phyloP scores from a whole-genome alignment of 169 alveolate species.

The Plasmodium gallinaceum region DNA sequence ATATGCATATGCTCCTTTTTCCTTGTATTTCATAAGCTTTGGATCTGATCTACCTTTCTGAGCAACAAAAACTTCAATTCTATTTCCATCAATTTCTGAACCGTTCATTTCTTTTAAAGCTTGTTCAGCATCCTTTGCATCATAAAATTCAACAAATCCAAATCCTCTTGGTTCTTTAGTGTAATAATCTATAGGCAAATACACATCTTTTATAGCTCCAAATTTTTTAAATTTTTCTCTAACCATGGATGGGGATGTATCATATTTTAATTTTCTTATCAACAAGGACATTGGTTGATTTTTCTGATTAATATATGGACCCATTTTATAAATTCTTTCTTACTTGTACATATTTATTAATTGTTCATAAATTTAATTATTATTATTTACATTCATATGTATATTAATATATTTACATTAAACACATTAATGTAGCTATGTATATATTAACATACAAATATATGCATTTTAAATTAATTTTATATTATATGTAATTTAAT shows the following conservation, averaged over 20 bases:
- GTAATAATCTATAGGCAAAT: slow-evolving; percentile 93
- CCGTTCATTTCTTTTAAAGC: slow-evolving; percentile 90
- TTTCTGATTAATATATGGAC: slow-evolving; percentile 71
- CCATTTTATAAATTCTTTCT: slow-evolving; percentile 35
- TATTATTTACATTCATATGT: background rate
- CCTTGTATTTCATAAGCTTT: slow-evolving; percentile 66
- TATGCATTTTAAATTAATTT: too few species aligned
- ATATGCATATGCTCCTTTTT: slow-evolving; percentile 61
- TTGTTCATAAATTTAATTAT: background rate
- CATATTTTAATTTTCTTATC: slow-evolving; percentile 86
- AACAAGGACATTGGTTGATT: slow-evolving; percentile 86
- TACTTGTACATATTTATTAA: slow-evolving; percentile 3
- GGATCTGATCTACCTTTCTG: slow-evolving; percentile 88
- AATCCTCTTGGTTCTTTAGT: slow-evolving; percentile 92
- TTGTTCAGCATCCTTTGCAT: slow-evolving; percentile 88
- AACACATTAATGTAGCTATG: background rate
- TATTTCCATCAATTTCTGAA: slow-evolving; percentile 83
- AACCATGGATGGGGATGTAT: slow-evolving; percentile 90
- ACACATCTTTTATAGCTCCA: slow-evolving; percentile 93
- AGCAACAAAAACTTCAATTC: slow-evolving; percentile 85
- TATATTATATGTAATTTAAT: too few species aligned
- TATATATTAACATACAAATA: background rate
- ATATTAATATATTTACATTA: background rate
- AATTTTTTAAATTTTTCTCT: slow-evolving; percentile 85
- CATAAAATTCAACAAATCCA: slow-evolving; percentile 91